phyloP scores from a whole-genome alignment of 805 yeast genomes.

The Spathaspora arborariae region DNA sequence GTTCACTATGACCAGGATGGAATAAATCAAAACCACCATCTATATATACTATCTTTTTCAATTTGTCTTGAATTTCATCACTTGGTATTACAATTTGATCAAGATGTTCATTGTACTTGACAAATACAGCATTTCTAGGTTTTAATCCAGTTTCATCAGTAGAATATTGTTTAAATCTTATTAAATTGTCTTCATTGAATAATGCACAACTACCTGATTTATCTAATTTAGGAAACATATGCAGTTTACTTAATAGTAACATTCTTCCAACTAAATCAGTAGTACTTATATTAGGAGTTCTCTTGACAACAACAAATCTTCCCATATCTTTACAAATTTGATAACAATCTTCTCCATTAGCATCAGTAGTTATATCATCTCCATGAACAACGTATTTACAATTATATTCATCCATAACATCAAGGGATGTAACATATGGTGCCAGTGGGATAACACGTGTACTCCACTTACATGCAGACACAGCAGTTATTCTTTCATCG shows the following conservation, averaged over 20 bases:
- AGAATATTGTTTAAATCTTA: constrained; percentile 53
- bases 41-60: constrained; percentile 44
- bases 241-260: constrained; percentile 57
- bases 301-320: constrained; percentile 83
- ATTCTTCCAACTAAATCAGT: constrained; percentile 92
- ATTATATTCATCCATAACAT: constrained; percentile 64
- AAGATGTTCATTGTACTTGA: constrained; percentile 29
- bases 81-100: constrained; percentile 34
- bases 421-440: constrained; percentile 90
- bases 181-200: constrained; percentile 32
- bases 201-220: constrained; percentile 25
- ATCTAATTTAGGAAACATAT: constrained; percentile 39
- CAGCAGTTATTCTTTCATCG: constrained; percentile 78
- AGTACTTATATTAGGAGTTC: constrained; percentile 92
- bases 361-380: constrained; percentile 96
- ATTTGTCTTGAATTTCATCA: constrained; percentile 10
- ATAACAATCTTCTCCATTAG: constrained; percentile 92
- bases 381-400: constrained; percentile 97
- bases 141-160: constrained; percentile 57
- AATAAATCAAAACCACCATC: constrained; percentile 90
- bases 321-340: constrained; percentile 77
- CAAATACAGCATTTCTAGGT: constrained; percentile 56
- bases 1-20: constrained; percentile 88
- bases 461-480: constrained; percentile 88
- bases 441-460: constrained; percentile 68